A percentile compares a stretch with the other conserved stretches of the same genome.
phyloP scores from a whole-genome alignment of 129 eudicot species.

The Artemisia tridentata region DNA sequence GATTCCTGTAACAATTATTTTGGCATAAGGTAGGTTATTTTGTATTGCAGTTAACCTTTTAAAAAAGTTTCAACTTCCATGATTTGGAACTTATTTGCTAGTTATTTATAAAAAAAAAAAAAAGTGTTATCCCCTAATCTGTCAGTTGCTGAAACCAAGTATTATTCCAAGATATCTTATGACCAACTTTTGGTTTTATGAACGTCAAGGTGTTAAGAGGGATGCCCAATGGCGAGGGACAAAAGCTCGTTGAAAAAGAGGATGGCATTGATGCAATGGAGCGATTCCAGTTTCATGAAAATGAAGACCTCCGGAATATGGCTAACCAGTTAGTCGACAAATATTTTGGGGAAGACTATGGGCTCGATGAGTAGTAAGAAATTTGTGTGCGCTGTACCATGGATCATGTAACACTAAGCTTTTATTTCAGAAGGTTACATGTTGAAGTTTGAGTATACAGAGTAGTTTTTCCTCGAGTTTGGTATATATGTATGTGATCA shows the following conservation, averaged over 20 bases:
- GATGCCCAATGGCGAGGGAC: conserved; percentile 90
- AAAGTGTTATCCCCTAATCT: neutral
- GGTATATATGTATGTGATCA: conserved; percentile 19
- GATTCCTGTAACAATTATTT: neutral
- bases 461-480: neutral
- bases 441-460: conserved; percentile 7
- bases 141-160: neutral
- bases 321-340: conserved; percentile 84
- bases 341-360: conserved; percentile 95
- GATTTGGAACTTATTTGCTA: neutral
- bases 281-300: conserved; percentile 87
- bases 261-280: conserved; percentile 99
- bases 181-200: neutral
- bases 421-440: conserved; percentile 1
- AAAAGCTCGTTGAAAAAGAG: conserved; percentile 78
- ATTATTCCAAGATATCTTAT: neutral
- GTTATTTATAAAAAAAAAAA: neutral
- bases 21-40: neutral
- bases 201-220: conserved; percentile 73
- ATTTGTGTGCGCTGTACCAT: conserved; percentile 18
- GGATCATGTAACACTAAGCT: conserved; percentile 23
- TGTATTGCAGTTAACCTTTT: neutral
- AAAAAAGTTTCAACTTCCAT: neutral
- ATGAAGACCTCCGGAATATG: conserved; percentile 86
- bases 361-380: conserved; percentile 51